phyloP scores from a whole-genome alignment of 2,329 filamentous ascomycete species.

The Fusarium floridanum region DNA sequence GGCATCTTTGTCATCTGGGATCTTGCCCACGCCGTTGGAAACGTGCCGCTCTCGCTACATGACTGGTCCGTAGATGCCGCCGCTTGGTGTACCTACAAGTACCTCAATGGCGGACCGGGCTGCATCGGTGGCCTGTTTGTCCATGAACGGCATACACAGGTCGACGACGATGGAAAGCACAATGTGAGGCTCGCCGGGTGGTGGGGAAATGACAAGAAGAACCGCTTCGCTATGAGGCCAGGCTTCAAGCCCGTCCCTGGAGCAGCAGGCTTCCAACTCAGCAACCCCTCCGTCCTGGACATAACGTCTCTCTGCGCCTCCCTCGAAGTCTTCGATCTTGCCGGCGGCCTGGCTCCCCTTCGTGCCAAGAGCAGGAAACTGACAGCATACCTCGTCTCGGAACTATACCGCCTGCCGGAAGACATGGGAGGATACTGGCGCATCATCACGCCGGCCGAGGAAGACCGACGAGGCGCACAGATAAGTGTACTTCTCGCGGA shows the following conservation, averaged over 20 bases:
- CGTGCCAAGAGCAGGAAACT: constrained; percentile 68
- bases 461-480: constrained; percentile 78
- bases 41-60: constrained; percentile 80
- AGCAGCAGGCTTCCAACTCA: constrained; percentile 82
- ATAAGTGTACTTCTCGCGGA: constrained; percentile 76
- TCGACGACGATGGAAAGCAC: constrained; percentile 61
- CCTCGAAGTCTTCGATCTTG: constrained; percentile 67
- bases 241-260: constrained; percentile 79
- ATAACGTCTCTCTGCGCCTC: constrained; percentile 77
- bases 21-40: constrained; percentile 84
- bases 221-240: constrained; percentile 82
- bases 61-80: constrained; percentile 91
- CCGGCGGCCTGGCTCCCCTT: constrained; percentile 71
- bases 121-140: constrained; percentile 83
- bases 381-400: constrained; percentile 78
- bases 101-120: constrained; percentile 85
- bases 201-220: constrained; percentile 82
- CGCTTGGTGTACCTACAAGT: constrained; percentile 91
- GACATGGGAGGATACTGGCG: constrained; percentile 56
- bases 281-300: constrained; percentile 80
- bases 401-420: constrained; percentile 59
- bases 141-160: constrained; percentile 75
- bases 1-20: constrained; percentile 84
- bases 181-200: constrained; percentile 78
- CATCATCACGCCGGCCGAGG: constrained; percentile 75